Evolutionary conservation across 225 moss, liverwort and hornwort genomes (phyloP), one percentile per base, ranked within the genome.

Genomic region (Bryoerythrophyllum caledonicum): DNA sequence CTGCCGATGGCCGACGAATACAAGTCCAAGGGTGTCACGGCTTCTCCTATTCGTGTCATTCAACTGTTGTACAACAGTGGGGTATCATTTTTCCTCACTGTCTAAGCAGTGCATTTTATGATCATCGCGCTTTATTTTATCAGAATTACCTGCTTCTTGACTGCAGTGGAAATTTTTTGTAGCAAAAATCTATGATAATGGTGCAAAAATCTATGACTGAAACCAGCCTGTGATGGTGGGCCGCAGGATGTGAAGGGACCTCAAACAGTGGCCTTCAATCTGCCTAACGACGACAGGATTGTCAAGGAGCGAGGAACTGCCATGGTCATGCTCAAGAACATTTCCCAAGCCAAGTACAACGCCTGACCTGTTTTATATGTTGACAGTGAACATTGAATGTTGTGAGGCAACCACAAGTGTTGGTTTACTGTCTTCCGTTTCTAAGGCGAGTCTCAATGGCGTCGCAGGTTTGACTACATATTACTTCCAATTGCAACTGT

Each of bases 221-320:
- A 63, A 49, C 10, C 54, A 55, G 40, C 38, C 35, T 73, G 67
- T 74, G 35, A 71, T 75, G 55, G 59, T 79, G 64, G 62, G 58
- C 32, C 82, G 81, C 87, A 97, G 96, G 96, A 97, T 77, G 91
- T 84, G 61, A 97, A 97, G 64, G 96, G 96, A 66, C 86, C 90
- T 70, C 96, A 97, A 82, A 97, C 96, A 67, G 94, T 94, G 78
- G 96, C 96, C 26, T 97, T 97, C 85, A 94, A 97, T 72, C 80
- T 97, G 74, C 96, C 96, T 58, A 97, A 97, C 82, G 94, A 97
- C 79, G 94, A 91, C 78, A 85, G 91, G 66, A 97, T 97, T 55
- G 86, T 94, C 84, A 91, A 92, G 79, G 94, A 90, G 27, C 90
- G 86, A 48, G 96, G 96, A 82, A 92, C 92, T 66, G 96, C 96